These are phyloP conservation scores for Hanseniaspora lindneri DNA, from an alignment of 805 yeast genomes.

Conservation along the genomic window DNA sequence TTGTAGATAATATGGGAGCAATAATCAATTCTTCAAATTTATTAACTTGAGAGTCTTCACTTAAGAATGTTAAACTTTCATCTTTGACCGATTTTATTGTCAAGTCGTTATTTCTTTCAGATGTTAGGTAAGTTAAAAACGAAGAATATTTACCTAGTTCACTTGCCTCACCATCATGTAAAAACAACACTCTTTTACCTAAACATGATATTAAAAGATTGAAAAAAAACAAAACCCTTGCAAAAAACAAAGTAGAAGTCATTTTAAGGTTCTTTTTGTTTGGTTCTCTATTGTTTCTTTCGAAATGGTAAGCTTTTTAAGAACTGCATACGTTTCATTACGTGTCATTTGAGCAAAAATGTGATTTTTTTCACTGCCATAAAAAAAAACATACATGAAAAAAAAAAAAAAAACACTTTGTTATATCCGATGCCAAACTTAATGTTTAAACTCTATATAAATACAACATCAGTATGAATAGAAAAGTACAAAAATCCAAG, in stretches of 20 bases:
- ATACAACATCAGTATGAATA: no score
- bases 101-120: slow-evolving; percentile 19
- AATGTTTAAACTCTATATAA: no score
- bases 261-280: not conserved
- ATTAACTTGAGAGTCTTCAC: slow-evolving; percentile 30
- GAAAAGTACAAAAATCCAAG: no score
- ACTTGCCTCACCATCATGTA: slow-evolving; percentile 26
- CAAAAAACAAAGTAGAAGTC: not conserved
- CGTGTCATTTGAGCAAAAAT: slow-evolving; percentile 1
- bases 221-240: not conserved
- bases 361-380: not conserved
- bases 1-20: slow-evolving; percentile 37
- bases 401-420: not conserved
- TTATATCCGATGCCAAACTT: not conserved
- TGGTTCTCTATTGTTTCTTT: not conserved
- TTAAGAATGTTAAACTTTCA: slow-evolving; percentile 21
- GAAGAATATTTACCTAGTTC: slow-evolving; percentile 22
- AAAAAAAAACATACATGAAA: not conserved
- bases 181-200: slow-evolving; percentile 24
- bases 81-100: slow-evolving; percentile 24
- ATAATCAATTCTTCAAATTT: slow-evolving; percentile 45
- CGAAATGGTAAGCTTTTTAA: no score
- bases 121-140: slow-evolving; percentile 16
- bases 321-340: no score
- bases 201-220: slow-evolving; percentile 17